Conservation (phyloP, 257 asterid genomes). For the Solanum clarkiae region DNA sequence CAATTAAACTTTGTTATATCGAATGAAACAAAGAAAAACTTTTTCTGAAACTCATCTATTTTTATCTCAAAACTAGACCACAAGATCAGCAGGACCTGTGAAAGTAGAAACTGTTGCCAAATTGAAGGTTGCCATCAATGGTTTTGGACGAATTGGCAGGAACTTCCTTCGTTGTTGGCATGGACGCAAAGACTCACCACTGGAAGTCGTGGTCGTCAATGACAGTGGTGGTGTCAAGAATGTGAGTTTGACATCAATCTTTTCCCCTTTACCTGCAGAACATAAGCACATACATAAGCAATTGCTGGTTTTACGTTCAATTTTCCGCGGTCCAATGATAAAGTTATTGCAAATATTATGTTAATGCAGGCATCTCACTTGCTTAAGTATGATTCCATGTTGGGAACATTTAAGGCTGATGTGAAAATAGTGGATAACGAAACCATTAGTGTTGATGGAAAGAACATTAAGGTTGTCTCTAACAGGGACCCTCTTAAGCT, state of each 20-base stretch:
- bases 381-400: slow-evolving; percentile 85
- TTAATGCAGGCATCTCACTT: slow-evolving; percentile 73
- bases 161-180: slow-evolving; percentile 99
- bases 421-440: slow-evolving; percentile 69
- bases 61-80: slow-evolving; percentile 19
- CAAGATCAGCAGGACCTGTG: slow-evolving; percentile 42
- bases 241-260: slow-evolving; percentile 16
- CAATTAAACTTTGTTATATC: not conserved
- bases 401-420: slow-evolving; percentile 83
- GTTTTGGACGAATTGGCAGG: slow-evolving; percentile 86
- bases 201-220: slow-evolving; percentile 68
- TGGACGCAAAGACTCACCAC: slow-evolving; percentile 81
- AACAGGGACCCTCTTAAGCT: slow-evolving; percentile 83
- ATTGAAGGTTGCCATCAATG: slow-evolving; percentile 82
- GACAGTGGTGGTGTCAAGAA: slow-evolving; percentile 98
- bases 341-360: not conserved
- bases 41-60: not conserved
- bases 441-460: slow-evolving; percentile 86
- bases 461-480: slow-evolving; percentile 73
- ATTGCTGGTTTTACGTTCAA: not conserved
- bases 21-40: not conserved
- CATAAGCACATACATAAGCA: not conserved
- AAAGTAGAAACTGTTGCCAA: slow-evolving; percentile 77
- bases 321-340: not conserved
- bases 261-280: not conserved